Conservation (phyloP, 345 rosid species). For the Populus ilicifolia region DNA sequence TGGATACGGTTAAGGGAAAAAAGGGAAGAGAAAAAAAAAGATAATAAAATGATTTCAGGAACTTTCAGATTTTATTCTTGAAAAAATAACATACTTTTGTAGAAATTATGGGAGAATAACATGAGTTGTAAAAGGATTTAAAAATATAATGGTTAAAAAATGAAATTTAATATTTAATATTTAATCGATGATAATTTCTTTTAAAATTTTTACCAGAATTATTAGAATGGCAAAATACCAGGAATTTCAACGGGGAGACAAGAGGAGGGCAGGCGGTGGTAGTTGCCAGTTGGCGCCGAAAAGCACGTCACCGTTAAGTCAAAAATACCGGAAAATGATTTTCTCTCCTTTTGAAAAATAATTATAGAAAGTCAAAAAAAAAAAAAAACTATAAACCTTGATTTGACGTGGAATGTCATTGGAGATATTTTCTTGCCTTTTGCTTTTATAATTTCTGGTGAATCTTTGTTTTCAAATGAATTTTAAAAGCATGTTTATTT, state of each 20-base stretch:
- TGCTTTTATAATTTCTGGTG: neutral
- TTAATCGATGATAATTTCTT: no score
- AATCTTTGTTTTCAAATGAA: no score
- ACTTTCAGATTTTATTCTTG: neutral
- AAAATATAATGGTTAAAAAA: no score
- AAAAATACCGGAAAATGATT: neutral
- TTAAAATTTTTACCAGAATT: no score
- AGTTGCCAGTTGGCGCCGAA: constrained; percentile 14
- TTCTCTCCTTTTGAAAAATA: neutral
- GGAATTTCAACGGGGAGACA: neutral
- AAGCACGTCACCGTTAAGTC: constrained; percentile 23
- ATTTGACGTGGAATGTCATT: neutral
- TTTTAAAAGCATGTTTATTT: no score
- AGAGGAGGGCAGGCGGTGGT: no score
- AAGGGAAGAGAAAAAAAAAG: neutral
- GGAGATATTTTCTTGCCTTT: neutral
- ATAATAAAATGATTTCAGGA: no score
- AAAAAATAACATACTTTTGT: no score
- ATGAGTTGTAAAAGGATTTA: no score
- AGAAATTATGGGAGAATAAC: no score
- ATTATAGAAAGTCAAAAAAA: neutral
- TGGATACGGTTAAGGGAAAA: neutral
- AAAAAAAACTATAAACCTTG: neutral
- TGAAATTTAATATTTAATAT: no score
- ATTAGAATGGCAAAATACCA: neutral